Base-by-base conservation (phyloP, 352 stramenopile genomes). In the Phytophthora aleatoria region DNA sequence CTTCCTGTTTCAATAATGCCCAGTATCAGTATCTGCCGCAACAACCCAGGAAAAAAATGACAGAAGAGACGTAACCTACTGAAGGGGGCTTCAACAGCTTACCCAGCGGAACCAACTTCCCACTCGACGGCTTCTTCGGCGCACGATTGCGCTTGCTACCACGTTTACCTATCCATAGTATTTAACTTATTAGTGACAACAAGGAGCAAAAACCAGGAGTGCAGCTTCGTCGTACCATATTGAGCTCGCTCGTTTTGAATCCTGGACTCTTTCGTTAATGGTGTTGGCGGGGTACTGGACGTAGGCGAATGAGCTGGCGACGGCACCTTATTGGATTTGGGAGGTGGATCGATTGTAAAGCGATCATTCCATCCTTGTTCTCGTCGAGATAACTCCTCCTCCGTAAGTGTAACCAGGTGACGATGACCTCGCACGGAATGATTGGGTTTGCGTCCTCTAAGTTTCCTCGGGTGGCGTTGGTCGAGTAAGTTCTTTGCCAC, bases 311-410 rank as follows among this genome's bases (percentile, higher is more conserved):
- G 67, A n/a, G 73, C 57, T 3, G 71, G 49, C 7, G 69, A 72
- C 5, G 53, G 63, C 1, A 64, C 64, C 38, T 87, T 85, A 36
- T 81, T 89, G 5, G 73, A 76, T 38, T 82, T 82, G 12, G 64
- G 64, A 3, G 77, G 80, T 27, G 69, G 65, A n/a, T 90, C 74
- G 11, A 86, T 71, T 20, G 75, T 69, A 56, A 94, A 94, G 1
- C 83, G 83, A 57, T 89, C 80, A 39, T 94, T 90, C 83, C 83
- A 94, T 6, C 77, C 85, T 50, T 83, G 79, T 36, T 94, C 83
- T 28, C 81, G 83, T 33, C 83, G 72, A 49, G 80, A 74, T 24
- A 92, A 52, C 50, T 90, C 71, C 33, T 86, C 63, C 24, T 85
- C 67, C 0, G 69, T 79, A 1, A 81, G 71, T 12, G 65, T 74